Base-by-base conservation (phyloP, 371 early-diverging fungal genomes). In the Zychaea mexicana region DNA sequence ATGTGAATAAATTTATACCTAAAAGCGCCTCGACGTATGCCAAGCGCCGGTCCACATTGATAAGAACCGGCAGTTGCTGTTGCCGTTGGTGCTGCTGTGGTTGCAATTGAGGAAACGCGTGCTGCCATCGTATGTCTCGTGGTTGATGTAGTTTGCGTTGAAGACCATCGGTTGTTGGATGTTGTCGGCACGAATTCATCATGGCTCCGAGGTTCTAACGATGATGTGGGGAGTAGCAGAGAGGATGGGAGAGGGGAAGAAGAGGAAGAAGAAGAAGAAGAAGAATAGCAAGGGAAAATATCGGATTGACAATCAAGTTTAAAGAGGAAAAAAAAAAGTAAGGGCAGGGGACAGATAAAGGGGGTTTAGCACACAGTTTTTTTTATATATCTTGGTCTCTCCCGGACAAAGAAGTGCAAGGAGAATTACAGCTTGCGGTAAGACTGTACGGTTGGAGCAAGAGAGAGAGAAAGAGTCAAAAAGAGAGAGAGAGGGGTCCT, bases 1-100 rank as follows among this genome's bases (percentile, higher is more conserved):
- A n/a, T n/a, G n/a, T n/a, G n/a, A n/a, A n/a, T n/a, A n/a, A n/a
- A n/a, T n/a, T n/a, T n/a, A 21, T 58, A 58, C 59, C 59, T n/a
- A 58, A 39, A 39, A 83, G 66, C 27, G 82, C 79, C 65, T 83
- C 81, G 10, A 81, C 84, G 70, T 80, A 82, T 2, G 78, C 78
- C 24, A 76, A 59, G 47, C 77, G 70, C 36, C 67, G 52, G 39
- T 63, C 56, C 47, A 71, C n/a, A 27, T 58, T 42, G 21, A 63
- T 21, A 22, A 39, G 42, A 9, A 21, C 15, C 26, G 30, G 52
- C 8, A 32, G 46, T n/a, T 66, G 57, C 13, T 45, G 61, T 15
- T 55, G 66, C 27, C 30, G 64, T 59, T 75, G 27, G 32, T 66
- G 45, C 55, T 26, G 64, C 49, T 61, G 62, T n/a, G 31, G 38